A percentile compares a stretch with the other conserved stretches of the same genome.
phyloP scores from a whole-genome alignment of 768 basidiomycete species.

The Chalciporus chontae region DNA sequence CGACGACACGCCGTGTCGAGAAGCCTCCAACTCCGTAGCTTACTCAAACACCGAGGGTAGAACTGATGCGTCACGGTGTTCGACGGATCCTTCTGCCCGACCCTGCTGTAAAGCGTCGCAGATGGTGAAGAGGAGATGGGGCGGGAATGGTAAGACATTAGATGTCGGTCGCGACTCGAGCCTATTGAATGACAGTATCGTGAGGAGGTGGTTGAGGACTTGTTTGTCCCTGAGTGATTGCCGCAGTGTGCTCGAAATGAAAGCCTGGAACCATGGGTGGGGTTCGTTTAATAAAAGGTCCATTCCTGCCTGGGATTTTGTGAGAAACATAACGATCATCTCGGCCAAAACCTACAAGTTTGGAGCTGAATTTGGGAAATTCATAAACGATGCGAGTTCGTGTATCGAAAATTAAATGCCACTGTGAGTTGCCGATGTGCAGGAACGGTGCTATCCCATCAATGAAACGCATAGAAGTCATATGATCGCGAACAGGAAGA shows the following conservation, averaged over 20 bases:
- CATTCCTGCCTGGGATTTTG: not conserved
- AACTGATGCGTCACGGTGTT: slow-evolving; percentile 2
- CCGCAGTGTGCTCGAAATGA: not conserved
- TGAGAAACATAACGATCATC: slow-evolving; percentile 11
- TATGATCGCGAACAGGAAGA: not conserved
- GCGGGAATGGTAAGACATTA: slow-evolving; percentile 3
- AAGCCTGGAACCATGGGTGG: not conserved
- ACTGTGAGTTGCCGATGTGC: not conserved
- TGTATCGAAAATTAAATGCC: not conserved
- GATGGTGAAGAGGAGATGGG: slow-evolving; percentile 23
- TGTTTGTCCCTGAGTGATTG: slow-evolving; percentile 7
- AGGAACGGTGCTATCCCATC: not conserved
- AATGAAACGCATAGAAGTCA: not conserved
- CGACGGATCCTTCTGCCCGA: not conserved
- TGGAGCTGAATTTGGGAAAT: not conserved
- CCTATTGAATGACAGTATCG: slow-evolving; percentile 12
- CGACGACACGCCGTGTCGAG: slow-evolving; percentile 14
- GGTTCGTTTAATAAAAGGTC: too few relatives aligned
- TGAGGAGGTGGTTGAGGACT: slow-evolving; percentile 14
- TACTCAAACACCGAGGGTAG: slow-evolving; percentile 23
- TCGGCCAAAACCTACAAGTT: not conserved
- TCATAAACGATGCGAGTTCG: not conserved
- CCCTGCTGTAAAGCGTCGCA: slow-evolving; percentile 12
- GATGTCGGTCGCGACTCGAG: slow-evolving; percentile 3
- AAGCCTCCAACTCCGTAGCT: slow-evolving; percentile 24